Base-by-base conservation (phyloP, 2,329 filamentous ascomycete species). In the Conoideocrella luteorostrata region DNA sequence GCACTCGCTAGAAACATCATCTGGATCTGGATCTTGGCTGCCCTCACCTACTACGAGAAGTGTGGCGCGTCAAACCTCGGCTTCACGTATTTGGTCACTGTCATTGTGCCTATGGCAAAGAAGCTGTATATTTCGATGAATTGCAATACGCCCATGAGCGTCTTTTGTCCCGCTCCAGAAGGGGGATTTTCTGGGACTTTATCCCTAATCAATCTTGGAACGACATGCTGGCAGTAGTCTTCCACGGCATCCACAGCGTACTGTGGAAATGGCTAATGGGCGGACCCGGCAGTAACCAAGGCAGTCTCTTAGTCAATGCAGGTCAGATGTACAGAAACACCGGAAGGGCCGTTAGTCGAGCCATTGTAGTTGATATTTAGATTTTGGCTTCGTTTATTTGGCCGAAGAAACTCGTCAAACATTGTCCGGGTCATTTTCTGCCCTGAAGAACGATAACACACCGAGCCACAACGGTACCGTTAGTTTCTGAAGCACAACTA, bases 1-100 rank as follows among this genome's bases (percentile, higher is more conserved):
- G 44, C 7, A 24, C 22, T 22, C 5, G 6, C 7, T 11, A 78
- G 72, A 78, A 78, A 60, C 72, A 80, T 56, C 87, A 95, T 58
- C 70, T 82, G 26, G 84, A 84, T 52, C 74, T 80, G 40, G 79
- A 74, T 3, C 67, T 88, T 35, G 88, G 87, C 44, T 90, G 86
- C 51, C 77, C 80, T 6, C 74, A 77, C 44, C 72, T 95, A 5
- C 71, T 91, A 5, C 65, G 71, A 12, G 88, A 94, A 56, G 63
- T 86, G 15, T 87, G 84, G 80, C 77, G 84, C 28, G 79, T 88
- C 10, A 80, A 78, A 49, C 89, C 89, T 0, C 70, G 70, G 11
- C 67, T 95, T 12, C 88, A 95, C 62, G 75, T 95, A 38, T 95
- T 93, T 60, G 89, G 88, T 1, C 89, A 95, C 63, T 76, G 90